Base-by-base conservation (phyloP, 164 flowering plant genomes). In the Chimonanthus praecox region DNA sequence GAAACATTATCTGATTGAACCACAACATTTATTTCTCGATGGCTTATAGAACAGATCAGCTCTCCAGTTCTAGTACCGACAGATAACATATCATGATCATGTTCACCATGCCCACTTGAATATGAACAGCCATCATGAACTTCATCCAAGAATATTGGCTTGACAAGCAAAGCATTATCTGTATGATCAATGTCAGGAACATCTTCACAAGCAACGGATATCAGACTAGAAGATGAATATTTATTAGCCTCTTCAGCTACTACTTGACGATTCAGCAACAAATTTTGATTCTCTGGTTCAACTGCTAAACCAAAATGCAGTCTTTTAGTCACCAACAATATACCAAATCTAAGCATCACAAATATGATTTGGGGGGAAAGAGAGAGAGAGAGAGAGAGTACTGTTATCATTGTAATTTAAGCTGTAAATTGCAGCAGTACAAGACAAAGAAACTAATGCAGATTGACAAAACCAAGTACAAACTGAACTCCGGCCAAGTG, bases 221-320 rank as follows among this genome's bases (percentile, higher is more conserved):
- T 68, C 45, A 49, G 6, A 9, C n/a, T 47, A 43, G 46, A 64
- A 13, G 18, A 6, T 47, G 72, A 11, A 61, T 13, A 63, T 20
- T 44, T 9, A 75, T 33, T 48, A 47, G 49, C 69, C 13, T 46
- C 70, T 49, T 51, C 50, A 72, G 33, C 47, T 4, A 47, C 74
- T 8, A 47, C 73, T 10, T 69, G 71, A 64, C 7, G 51, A 58
- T 44, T 8, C 69, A 50, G 61, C 50, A 63, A 51, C 8, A 33
- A 48, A 18, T 50, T 68, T 33, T 33, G 50, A 50, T 74, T 73
- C 65, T 77, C 76, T 20, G 43, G 7, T 51, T 71, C 49, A 74
- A 71, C 68, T 49, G 58, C 43, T 46, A 4, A 67, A 13, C 64
- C 47, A 58, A 69, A 13, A 61, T 18, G 21, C 11, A 8, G 62